Conservation (phyloP, 2,329 filamentous ascomycete species). For the Didymella segeticola region DNA sequence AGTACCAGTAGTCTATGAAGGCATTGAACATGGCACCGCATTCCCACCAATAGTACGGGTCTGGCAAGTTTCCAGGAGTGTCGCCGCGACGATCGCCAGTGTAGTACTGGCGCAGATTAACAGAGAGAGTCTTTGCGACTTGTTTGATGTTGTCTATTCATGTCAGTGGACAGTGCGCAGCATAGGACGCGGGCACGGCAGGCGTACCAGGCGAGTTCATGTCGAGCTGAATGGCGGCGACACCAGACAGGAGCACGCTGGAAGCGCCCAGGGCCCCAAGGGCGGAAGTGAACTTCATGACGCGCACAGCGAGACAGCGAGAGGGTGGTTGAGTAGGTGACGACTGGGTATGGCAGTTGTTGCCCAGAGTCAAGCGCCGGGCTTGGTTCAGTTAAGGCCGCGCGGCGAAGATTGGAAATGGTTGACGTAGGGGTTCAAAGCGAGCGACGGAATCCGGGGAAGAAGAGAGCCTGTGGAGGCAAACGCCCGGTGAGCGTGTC, state of each 20-base stretch:
- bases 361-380: conserved; percentile 35
- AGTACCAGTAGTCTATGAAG: conserved; percentile 53
- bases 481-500: conserved; percentile 3
- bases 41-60: conserved; percentile 55
- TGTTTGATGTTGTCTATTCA: conserved; percentile 66
- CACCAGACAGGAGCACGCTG: conserved; percentile 39
- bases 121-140: conserved; percentile 66
- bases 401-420: conserved; percentile 18
- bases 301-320: conserved; percentile 20
- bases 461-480: conserved; percentile 15
- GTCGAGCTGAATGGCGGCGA: conserved; percentile 42
- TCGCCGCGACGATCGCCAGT: conserved; percentile 66
- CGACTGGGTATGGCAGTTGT: conserved; percentile 11
- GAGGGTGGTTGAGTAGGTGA: conserved; percentile 15
- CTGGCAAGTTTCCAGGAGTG: conserved; percentile 63
- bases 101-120: conserved; percentile 69
- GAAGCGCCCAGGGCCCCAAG: conserved; percentile 42
- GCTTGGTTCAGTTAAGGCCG: conserved; percentile 22
- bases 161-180: conserved; percentile 19
- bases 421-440: conserved; percentile 34
- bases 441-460: conserved; percentile 37
- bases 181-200: not conserved
- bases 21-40: conserved; percentile 50
- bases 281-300: conserved; percentile 46
- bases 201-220: conserved; percentile 37